These are phyloP conservation scores for Trichodelitschia bisporula DNA, from an alignment of 495 filamentous ascomycete species.

Conservation along the genomic window DNA sequence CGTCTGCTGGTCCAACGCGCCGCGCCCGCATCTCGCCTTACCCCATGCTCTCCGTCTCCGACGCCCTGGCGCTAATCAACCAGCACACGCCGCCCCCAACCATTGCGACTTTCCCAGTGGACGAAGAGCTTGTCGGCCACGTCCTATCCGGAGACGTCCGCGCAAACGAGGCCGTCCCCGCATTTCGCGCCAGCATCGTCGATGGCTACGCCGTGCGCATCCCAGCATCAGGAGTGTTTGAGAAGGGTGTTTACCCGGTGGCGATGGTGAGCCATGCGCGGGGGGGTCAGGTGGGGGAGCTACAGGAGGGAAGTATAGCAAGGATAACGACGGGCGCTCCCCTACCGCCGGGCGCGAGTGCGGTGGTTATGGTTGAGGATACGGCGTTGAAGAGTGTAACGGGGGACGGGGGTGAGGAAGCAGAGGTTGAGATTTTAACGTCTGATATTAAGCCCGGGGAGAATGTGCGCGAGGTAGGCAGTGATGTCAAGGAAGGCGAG, in stretches of 20 bases:
- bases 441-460: conserved; percentile 50
- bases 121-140: conserved; percentile 36
- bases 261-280: conserved; percentile 67
- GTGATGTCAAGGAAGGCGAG: conserved; percentile 47
- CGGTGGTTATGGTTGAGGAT: conserved; percentile 96
- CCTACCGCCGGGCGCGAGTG: conserved; percentile 63
- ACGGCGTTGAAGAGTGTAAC: conserved; percentile 48
- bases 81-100: conserved; percentile 37
- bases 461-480: conserved; percentile 79
- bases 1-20: conserved; percentile 46
- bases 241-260: conserved; percentile 65
- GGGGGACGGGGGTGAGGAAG: conserved; percentile 63
- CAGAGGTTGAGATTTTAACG: conserved; percentile 61
- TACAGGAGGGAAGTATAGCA: conserved; percentile 53
- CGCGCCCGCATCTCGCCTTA: conserved; percentile 72
- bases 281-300: conserved; percentile 27
- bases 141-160: conserved; percentile 66
- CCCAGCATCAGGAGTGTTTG: conserved; percentile 6
- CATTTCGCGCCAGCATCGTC: conserved; percentile 86
- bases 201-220: conserved; percentile 68
- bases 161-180: conserved; percentile 63
- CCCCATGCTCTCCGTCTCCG: conserved; percentile 68
- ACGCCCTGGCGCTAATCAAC: conserved; percentile 49
- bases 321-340: conserved; percentile 89
- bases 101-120: conserved; percentile 30